Conservation (phyloP, 371 early-diverging fungal genomes). For the Mucor irregularis region DNA sequence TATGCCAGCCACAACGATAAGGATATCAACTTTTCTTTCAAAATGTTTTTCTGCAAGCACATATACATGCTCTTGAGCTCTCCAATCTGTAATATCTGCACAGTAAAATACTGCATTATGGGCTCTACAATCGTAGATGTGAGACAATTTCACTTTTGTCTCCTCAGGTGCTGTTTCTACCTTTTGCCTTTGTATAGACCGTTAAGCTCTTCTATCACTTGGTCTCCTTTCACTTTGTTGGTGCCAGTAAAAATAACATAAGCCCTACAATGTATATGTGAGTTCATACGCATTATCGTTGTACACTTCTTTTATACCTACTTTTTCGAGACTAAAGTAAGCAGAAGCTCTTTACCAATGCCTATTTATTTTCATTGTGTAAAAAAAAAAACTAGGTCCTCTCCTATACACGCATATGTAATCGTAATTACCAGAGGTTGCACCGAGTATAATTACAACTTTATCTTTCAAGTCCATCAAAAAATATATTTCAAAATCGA, state of each 20-base stretch:
- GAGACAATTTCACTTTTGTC: background rate
- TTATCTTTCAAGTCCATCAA: constrained; percentile 22
- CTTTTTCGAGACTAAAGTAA: constrained; percentile 15
- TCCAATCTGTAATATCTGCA: constrained; percentile 62
- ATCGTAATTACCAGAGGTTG: constrained; percentile 29
- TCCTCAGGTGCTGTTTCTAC: too few relatives aligned
- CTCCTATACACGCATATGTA: too few relatives aligned
- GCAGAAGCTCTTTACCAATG: constrained; percentile 30
- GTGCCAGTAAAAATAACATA: constrained; percentile 32
- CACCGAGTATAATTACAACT: constrained; percentile 25
- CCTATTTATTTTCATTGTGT: too few relatives aligned
- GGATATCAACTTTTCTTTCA: constrained; percentile 53
- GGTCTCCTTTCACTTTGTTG: constrained; percentile 27
- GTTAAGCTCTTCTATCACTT: constrained; percentile 9
- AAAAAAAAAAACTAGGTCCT: background rate
- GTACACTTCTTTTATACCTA: too few relatives aligned
- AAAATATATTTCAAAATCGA: too few relatives aligned
- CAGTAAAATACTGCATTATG: constrained; percentile 33
- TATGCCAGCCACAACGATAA: constrained; percentile 70
- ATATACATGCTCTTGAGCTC: constrained; percentile 47
- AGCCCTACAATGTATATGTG: constrained; percentile 9
- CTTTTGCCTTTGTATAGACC: constrained; percentile 1
- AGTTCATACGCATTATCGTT: too few relatives aligned
- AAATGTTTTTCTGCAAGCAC: constrained; percentile 40
- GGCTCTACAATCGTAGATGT: background rate